A percentile compares a stretch with the other conserved stretches of the same genome.
These are phyloP conservation scores for Wallemia ichthyophaga DNA, from an alignment of 1,284 basidiomycete genomes.

Conservation along the genomic window DNA sequence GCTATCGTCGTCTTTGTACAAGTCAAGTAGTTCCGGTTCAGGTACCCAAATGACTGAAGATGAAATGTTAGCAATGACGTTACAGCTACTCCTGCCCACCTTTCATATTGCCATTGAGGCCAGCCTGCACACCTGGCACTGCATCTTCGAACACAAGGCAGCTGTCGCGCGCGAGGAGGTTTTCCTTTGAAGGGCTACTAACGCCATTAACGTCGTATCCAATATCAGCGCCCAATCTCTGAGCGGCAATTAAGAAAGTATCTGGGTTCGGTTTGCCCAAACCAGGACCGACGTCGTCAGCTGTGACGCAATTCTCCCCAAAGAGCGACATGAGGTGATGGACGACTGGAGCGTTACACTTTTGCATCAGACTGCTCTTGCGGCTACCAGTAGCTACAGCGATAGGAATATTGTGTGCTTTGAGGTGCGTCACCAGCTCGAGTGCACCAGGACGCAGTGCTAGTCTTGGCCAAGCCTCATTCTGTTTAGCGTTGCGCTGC, in stretches of 20 bases:
- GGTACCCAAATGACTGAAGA: slow-evolving; percentile 41
- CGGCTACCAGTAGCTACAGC: slow-evolving; percentile 41
- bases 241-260: slow-evolving; percentile 37
- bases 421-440: slow-evolving; percentile 32
- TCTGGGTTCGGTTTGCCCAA: slow-evolving; percentile 39
- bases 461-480: slow-evolving; percentile 32
- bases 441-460: slow-evolving; percentile 33
- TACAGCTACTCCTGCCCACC: slow-evolving; percentile 20
- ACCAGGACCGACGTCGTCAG: slow-evolving; percentile 24
- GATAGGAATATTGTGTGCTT: slow-evolving; percentile 32
- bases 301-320: slow-evolving; percentile 31
- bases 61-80: slow-evolving; percentile 1
- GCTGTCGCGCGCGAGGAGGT: slow-evolving; percentile 20
- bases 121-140: slow-evolving; percentile 36
- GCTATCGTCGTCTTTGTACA: not conserved
- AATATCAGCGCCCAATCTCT: slow-evolving; percentile 25
- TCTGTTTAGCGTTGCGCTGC: slow-evolving; percentile 27
- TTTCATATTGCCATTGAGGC: slow-evolving; percentile 43
- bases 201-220: slow-evolving; percentile 19
- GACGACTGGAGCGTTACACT: slow-evolving; percentile 27
- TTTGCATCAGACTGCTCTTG: slow-evolving; percentile 30
- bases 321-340: slow-evolving; percentile 25
- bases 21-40: slow-evolving; percentile 27
- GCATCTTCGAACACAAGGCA: slow-evolving; percentile 49
- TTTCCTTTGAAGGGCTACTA: slow-evolving; percentile 11